Evolutionary conservation across 2,329 filamentous ascomycete genomes (phyloP), one percentile per base, ranked within the genome.

Genomic region (Sphaerulina vaccinii): DNA sequence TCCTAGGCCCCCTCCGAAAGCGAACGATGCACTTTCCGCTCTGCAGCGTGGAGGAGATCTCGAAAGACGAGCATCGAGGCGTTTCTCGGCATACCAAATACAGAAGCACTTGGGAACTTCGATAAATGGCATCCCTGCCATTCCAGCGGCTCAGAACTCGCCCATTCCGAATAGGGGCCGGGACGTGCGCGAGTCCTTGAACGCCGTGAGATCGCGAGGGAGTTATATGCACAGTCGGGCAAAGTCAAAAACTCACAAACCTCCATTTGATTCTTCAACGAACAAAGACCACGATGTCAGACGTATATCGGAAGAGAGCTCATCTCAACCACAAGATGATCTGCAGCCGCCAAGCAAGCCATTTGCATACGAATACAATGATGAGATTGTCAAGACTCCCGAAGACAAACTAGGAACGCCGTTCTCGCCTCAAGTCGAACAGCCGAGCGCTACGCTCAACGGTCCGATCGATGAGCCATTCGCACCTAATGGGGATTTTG

Each of bases 21-120:
- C 90, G 62, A 88, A 93, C 63, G 95, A 95, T 74, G 93, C 93
- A 4, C 76, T 99, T 46, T 90, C 90, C 42, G 90, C 91, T 44
- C 72, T 99, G 59, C 93, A 97, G 71, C 84, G 90, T 70, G 91
- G 91, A 27, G 92, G 92, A 16, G 91, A 96, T 60, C 75, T 99
- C 43, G 93, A 99, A 72, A 83, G 93, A 66, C 82, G 93, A 67
- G 93, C 93, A 1, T 99, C 93, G 11, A 81, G 92, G 61, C 80
- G 93, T 65, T 99, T 97, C 68, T 97, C 93, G 1, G 88, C 90
- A 47, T 99, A 97, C 68, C 93, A 99, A 66, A 95, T 99, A 61
- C 89, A 90, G 39, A 97, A 96, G 67, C 90, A 96, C 64, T 77
- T 97, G 1, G 92, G 92, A 9, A 81, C 84, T 13, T 85, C 86